Evolutionary conservation across 2,329 filamentous ascomycete genomes (phyloP).

Genomic region (Botrytis fabae): DNA sequence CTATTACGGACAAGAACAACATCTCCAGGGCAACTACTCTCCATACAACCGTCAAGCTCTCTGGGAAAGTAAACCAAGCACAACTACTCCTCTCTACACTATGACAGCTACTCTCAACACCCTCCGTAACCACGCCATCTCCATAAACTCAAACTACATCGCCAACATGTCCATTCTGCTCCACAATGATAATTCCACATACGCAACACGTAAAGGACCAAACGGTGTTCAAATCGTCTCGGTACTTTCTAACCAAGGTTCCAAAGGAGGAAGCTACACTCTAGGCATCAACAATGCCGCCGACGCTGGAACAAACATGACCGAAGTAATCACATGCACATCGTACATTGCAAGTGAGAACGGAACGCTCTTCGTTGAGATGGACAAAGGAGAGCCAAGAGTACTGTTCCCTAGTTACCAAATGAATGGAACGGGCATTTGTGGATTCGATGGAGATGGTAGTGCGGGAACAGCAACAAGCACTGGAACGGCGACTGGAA

Average conservation of each 20-base stretch:
- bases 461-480: background rate
- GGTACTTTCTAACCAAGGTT: slow-evolving; percentile 45
- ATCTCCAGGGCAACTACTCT: slow-evolving; percentile 44
- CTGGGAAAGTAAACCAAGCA: slow-evolving; percentile 45
- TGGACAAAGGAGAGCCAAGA: slow-evolving; percentile 17
- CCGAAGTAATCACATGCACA: slow-evolving; percentile 26
- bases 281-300: slow-evolving; percentile 19
- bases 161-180: slow-evolving; percentile 23
- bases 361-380: slow-evolving; percentile 14
- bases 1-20: slow-evolving; percentile 56
- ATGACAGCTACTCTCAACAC: slow-evolving; percentile 38
- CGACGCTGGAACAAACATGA: slow-evolving; percentile 23
- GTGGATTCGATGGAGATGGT: background rate
- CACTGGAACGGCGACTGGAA: background rate
- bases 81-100: slow-evolving; percentile 42
- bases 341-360: background rate
- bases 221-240: slow-evolving; percentile 29
- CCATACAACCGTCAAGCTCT: slow-evolving; percentile 48
- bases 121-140: slow-evolving; percentile 28
- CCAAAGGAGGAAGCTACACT: slow-evolving; percentile 15
- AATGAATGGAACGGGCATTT: slow-evolving; percentile 14
- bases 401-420: slow-evolving; percentile 11
- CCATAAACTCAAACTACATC: slow-evolving; percentile 22
- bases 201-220: slow-evolving; percentile 29
- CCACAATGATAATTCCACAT: slow-evolving; percentile 25